Percentiles rank a stretch among this genome's conserved stretches.
Conservation (phyloP, 2,329 filamentous ascomycete genomes). For the Claviceps arundinis region DNA sequence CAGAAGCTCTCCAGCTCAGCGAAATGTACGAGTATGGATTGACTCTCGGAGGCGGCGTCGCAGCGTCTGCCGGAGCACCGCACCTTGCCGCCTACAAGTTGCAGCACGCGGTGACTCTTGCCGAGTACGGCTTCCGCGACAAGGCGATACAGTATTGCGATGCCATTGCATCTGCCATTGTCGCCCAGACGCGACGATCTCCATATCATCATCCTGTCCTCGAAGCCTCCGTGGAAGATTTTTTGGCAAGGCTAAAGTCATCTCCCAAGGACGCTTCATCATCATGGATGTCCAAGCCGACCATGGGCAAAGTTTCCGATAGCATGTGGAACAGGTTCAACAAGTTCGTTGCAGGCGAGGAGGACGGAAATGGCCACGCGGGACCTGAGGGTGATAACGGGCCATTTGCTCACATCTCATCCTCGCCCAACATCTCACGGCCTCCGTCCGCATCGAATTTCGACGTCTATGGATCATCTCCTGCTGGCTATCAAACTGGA, state of each 20-base stretch:
- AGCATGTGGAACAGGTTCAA: constrained; percentile 88
- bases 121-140: constrained; percentile 67
- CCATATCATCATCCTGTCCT: constrained; percentile 73
- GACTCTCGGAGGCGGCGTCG: constrained; percentile 48
- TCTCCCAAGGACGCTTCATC: constrained; percentile 68
- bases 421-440: constrained; percentile 61
- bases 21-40: constrained; percentile 90
- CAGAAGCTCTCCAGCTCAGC: constrained; percentile 82
- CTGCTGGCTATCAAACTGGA: constrained; percentile 15
- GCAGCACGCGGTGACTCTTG: constrained; percentile 70
- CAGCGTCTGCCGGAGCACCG: constrained; percentile 47
- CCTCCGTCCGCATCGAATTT: constrained; percentile 57
- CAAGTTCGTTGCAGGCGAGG: constrained; percentile 89
- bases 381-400: constrained; percentile 52
- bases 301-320: constrained; percentile 88
- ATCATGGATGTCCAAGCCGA: constrained; percentile 90
- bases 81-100: constrained; percentile 88
- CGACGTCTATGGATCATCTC: constrained; percentile 53
- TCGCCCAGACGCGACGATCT: constrained; percentile 68
- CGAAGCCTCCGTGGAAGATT: constrained; percentile 66
- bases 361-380: constrained; percentile 62
- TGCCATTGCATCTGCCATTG: constrained; percentile 61
- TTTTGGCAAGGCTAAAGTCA: constrained; percentile 70
- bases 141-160: constrained; percentile 92
- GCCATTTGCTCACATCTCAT: constrained; percentile 70